A percentile compares a stretch with the other conserved stretches of the same genome.
phyloP scores from a whole-genome alignment of 2,329 filamentous ascomycete species.

The Neonectria neomacrospora region DNA sequence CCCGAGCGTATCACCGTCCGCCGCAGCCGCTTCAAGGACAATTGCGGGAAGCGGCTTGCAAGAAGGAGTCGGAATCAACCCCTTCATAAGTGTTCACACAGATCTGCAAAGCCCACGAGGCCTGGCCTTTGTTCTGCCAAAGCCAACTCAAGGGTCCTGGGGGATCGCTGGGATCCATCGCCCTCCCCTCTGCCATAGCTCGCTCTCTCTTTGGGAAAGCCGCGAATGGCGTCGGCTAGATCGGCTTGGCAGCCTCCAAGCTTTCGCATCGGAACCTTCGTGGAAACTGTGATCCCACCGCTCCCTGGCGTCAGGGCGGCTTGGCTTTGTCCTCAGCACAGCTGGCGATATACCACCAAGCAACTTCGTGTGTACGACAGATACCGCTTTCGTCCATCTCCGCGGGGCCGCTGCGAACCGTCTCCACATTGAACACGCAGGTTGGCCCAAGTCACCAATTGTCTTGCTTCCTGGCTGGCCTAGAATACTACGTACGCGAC shows the following conservation, averaged over 20 bases:
- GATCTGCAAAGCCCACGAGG: not conserved
- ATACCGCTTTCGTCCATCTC: not conserved
- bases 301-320: not conserved
- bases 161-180: not conserved
- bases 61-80: not conserved
- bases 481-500: not conserved
- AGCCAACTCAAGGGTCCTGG: not conserved
- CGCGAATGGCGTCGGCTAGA: not conserved
- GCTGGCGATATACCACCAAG: not conserved
- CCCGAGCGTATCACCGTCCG: slow-evolving; percentile 2
- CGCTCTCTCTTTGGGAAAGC: not conserved
- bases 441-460: not conserved
- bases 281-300: not conserved
- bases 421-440: not conserved
- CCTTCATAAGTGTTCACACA: not conserved
- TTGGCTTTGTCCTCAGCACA: not conserved
- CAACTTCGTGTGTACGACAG: not conserved
- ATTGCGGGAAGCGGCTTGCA: not conserved
- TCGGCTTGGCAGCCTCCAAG: not conserved
- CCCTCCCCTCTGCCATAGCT: not conserved
- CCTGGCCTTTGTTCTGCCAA: not conserved
- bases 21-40: not conserved
- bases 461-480: not conserved
- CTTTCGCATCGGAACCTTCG: not conserved
- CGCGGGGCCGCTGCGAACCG: not conserved